Base-by-base conservation (phyloP, 495 filamentous ascomycete species). In the Trichoderma gamsii region DNA sequence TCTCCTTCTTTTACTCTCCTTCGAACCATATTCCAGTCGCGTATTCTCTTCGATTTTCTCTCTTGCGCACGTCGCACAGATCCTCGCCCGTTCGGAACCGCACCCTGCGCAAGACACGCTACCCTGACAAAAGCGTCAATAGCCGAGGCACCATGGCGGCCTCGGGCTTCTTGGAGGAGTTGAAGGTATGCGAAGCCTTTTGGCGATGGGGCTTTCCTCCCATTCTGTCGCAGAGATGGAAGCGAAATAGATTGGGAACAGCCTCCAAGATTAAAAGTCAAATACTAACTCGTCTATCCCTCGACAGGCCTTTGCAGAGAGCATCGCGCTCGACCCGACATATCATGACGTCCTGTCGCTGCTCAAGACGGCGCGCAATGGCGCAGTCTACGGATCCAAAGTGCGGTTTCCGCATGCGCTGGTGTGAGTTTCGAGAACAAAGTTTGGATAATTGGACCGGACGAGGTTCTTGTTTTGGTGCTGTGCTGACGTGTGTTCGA, bases 391-490 rank as follows among this genome's bases (percentile, higher is more conserved):
- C 80, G 95, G 95, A 35, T 88, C 93, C 72, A 99, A 98, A 86
- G 92, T 99, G 77, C 93, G 95, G 71, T 97, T 98, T 82, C 95
- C 95, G 72, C 95, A 99, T 81, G 95, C 95, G 66, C 85, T 99
- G 69, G 95, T 99, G 89, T 93, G 86, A 69, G 82, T 70, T 41
- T 27, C 16, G 7, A 35, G 38, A 32, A 29, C 4, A 27, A 1
- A 18, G 49, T n/a, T 43, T 63, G 32, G 18, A 4, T 3, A 32
- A 32, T 11, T 49, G 16, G 18, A 15, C 38, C 27, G 21, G 1
- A 88, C 87, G 70, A 87, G 90, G 77, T 56, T 25, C 32, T 21
- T 13, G 12, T 1, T 2, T 63, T 16, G 1, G 29, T 1, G 29
- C 29, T 29, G n/a, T 52, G 68, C 61, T 70, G 63, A 70, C 64